Evolutionary conservation across 1,284 basidiomycete species (phyloP).

Genomic region (Ganoderma resinaceum): DNA sequence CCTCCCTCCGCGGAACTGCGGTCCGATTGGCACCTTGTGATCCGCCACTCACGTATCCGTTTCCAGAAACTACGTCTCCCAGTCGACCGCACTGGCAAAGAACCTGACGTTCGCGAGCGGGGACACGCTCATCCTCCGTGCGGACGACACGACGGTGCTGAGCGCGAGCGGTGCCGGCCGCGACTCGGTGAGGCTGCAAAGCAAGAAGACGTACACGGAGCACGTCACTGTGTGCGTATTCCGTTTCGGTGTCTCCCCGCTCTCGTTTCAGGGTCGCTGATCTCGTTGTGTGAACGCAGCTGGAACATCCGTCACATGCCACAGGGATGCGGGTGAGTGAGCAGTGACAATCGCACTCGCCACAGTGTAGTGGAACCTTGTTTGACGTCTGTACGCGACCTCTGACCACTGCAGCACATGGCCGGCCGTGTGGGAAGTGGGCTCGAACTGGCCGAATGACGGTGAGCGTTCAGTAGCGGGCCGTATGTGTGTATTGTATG

Average conservation of each 20-base stretch:
- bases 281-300: constrained; percentile 37
- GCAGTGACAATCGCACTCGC: constrained; percentile 33
- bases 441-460: constrained; percentile 43
- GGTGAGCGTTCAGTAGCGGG: constrained; percentile 19
- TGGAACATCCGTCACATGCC: constrained; percentile 65
- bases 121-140: constrained; percentile 48
- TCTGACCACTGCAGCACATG: constrained; percentile 40
- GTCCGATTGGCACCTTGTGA: neutral
- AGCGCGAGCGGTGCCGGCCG: constrained; percentile 57
- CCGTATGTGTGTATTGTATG: no score
- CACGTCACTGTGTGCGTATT: constrained; percentile 62
- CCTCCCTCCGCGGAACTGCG: neutral
- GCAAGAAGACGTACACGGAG: constrained; percentile 57
- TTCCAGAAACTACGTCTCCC: constrained; percentile 43
- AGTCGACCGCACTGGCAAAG: constrained; percentile 38
- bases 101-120: constrained; percentile 40
- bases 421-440: constrained; percentile 49
- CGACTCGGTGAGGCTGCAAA: constrained; percentile 63
- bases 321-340: constrained; percentile 71
- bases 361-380: neutral
- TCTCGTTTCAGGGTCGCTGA: neutral
- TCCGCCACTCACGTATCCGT: neutral
- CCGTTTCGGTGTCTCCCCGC: neutral
- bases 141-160: constrained; percentile 57
- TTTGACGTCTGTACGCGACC: neutral